A percentile compares a stretch with the other conserved stretches of the same genome.
phyloP scores from a whole-genome alignment of 139 green algal genomes.

The Micractinium sp. region DNA sequence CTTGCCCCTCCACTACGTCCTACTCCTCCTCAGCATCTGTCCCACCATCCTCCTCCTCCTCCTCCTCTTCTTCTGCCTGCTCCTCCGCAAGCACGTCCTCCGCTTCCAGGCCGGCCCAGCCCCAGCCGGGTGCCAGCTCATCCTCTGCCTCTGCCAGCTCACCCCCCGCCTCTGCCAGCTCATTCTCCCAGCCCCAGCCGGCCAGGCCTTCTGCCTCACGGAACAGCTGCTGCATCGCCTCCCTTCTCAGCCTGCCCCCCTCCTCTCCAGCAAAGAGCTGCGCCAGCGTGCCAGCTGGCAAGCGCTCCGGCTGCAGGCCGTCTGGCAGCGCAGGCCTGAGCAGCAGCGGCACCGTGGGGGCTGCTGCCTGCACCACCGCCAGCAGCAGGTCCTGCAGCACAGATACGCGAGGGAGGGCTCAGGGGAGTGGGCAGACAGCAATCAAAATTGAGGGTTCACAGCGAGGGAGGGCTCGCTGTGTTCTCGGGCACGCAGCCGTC shows the following conservation, averaged over 20 bases:
- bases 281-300: neutral
- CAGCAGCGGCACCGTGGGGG: neutral
- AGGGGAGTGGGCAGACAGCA: too few species aligned
- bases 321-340: neutral
- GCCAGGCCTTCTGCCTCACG: too few species aligned
- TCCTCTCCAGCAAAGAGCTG: neutral
- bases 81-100: too few species aligned
- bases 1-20: neutral
- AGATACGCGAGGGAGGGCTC: neutral
- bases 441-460: too few species aligned
- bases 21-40: neutral
- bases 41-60: too few species aligned
- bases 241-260: neutral
- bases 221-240: neutral
- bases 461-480: too few species aligned
- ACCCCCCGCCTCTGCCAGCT: too few species aligned
- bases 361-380: neutral
- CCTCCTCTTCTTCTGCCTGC: too few species aligned
- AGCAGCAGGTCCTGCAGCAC: neutral
- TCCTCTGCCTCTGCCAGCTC: too few species aligned
- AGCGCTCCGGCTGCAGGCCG: neutral
- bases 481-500: too few species aligned
- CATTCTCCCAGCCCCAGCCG: neutral
- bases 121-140: too few species aligned
- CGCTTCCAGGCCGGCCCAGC: too few species aligned